Evolutionary conservation across 225 moss, liverwort and hornwort species (phyloP).

Genomic region (Ulota crispa): DNA sequence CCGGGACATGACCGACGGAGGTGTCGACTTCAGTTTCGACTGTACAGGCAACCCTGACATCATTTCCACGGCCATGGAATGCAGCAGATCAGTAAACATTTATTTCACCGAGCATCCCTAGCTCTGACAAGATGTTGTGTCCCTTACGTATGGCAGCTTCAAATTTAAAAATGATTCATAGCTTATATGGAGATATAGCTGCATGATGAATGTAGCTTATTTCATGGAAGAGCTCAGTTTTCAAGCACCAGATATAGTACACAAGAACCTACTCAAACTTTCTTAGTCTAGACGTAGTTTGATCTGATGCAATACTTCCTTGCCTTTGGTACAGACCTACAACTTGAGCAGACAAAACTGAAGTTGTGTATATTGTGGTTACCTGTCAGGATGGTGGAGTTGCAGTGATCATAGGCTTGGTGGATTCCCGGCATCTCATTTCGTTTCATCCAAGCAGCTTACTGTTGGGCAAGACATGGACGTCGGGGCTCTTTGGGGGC

Average conservation of each 20-base stretch:
- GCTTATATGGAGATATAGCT: not conserved
- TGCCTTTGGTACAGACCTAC: not conserved
- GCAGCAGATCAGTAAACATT: conserved; percentile 29
- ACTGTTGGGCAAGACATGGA: conserved; percentile 47
- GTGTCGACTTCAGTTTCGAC: conserved; percentile 57
- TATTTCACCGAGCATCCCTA: not conserved
- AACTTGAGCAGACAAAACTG: not conserved
- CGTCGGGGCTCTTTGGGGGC: conserved; percentile 52
- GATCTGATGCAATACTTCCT: not conserved
- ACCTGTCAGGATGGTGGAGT: conserved; percentile 48
- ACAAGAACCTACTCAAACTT: not conserved
- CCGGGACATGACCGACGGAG: conserved; percentile 44
- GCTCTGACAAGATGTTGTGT: not conserved
- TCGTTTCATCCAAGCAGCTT: conserved; percentile 46
- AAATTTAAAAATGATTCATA: too few relatives aligned
- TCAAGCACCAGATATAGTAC: not conserved
- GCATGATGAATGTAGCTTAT: not conserved
- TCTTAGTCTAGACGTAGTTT: not conserved
- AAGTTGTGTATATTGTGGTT: not conserved
- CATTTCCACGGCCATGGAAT: conserved; percentile 50
- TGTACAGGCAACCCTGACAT: conserved; percentile 49
- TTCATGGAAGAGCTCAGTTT: not conserved
- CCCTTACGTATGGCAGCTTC: too few relatives aligned
- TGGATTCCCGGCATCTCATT: conserved; percentile 28
- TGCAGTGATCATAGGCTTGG: conserved; percentile 44